phyloP scores from a whole-genome alignment of 306 rosid species.

The Vicia villosa region DNA sequence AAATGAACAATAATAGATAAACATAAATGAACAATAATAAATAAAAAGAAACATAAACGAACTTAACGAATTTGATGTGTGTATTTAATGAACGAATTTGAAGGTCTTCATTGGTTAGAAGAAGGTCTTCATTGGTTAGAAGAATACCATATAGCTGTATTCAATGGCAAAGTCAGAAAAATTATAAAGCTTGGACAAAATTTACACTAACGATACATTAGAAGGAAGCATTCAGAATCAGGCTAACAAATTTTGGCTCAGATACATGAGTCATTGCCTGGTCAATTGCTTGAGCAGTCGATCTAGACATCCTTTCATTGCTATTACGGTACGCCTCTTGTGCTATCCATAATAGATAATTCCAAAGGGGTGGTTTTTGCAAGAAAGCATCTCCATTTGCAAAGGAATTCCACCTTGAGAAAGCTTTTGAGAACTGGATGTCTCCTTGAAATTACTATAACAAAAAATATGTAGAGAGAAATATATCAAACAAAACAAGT shows the following conservation, averaged over 20 bases:
- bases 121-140: too few species aligned
- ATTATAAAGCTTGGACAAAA: too few species aligned
- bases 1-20: too few species aligned
- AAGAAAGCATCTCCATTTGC: slow-evolving; percentile 90
- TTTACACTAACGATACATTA: too few species aligned
- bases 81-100: too few species aligned
- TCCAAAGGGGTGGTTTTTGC: slow-evolving; percentile 98
- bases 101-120: too few species aligned
- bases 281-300: slow-evolving; percentile 96
- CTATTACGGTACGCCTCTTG: slow-evolving; percentile 98
- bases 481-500: slow-evolving; percentile 31
- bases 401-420: slow-evolving; percentile 97
- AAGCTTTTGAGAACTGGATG: slow-evolving; percentile 76
- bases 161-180: too few species aligned
- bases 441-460: slow-evolving; percentile 78
- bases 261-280: slow-evolving; percentile 99
- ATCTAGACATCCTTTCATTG: slow-evolving; percentile 95
- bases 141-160: too few species aligned
- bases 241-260: slow-evolving; percentile 66
- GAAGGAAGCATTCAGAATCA: too few species aligned
- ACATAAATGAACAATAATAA: too few species aligned
- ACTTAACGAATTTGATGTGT: too few species aligned
- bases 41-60: too few species aligned
- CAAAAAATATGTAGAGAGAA: slow-evolving; percentile 35
- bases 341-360: slow-evolving; percentile 90